Conservation (phyloP, 2,329 filamentous ascomycete genomes). For the Sporothrix protearum region DNA sequence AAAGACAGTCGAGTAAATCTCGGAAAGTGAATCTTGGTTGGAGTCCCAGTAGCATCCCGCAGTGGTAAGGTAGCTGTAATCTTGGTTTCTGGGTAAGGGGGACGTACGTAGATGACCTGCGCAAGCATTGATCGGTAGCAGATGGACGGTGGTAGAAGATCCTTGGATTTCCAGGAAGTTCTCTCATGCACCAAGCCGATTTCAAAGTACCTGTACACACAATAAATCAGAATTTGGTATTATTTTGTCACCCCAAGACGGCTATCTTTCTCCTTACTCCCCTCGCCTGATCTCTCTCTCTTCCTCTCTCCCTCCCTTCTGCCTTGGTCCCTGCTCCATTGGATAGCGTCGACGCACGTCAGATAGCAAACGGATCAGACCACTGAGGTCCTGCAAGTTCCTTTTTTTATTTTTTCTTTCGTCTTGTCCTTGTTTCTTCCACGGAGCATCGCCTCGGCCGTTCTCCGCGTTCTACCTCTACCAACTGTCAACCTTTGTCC, state of each 20-base stretch:
- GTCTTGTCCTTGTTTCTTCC: no score
- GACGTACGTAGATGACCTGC: neutral
- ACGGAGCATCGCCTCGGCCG: neutral
- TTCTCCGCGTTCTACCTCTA: neutral
- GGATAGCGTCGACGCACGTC: conserved; percentile 1
- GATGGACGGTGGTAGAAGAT: neutral
- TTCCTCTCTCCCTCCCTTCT: neutral
- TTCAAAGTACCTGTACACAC: neutral
- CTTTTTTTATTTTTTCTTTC: neutral
- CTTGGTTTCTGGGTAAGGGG: neutral
- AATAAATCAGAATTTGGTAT: no score
- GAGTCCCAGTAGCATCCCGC: neutral
- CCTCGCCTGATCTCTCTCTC: neutral
- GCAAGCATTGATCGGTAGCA: neutral
- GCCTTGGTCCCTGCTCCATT: neutral
- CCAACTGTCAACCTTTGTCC: no score
- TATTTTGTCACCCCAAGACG: no score
- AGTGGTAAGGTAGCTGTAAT: neutral
- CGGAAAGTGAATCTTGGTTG: neutral
- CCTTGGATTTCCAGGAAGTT: neutral
- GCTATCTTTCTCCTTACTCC: no score
- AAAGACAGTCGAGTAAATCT: neutral
- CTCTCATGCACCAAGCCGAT: neutral
- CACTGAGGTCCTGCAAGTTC: neutral
- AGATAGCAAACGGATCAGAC: neutral